Evolutionary conservation across 805 yeast genomes (phyloP).

Genomic region (Danielozyma ontarioensis): DNA sequence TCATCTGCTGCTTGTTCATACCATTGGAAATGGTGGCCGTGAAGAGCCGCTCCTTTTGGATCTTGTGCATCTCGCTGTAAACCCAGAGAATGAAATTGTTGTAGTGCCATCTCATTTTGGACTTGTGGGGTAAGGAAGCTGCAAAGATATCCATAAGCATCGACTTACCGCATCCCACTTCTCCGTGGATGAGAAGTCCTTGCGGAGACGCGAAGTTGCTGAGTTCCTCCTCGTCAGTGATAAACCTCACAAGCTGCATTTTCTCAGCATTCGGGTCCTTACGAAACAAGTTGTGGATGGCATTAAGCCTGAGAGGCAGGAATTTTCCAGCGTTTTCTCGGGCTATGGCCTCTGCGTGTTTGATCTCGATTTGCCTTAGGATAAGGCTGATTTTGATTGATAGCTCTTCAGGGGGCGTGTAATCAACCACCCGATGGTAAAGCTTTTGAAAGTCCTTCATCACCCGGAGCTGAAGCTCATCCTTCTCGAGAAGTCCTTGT

Average conservation of each 20-base stretch:
- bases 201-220: slow-evolving; percentile 52
- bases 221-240: slow-evolving; percentile 61
- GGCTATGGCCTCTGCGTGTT: slow-evolving; percentile 20
- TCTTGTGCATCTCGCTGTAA: slow-evolving; percentile 53
- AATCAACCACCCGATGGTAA: slow-evolving; percentile 54
- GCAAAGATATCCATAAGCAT: slow-evolving; percentile 74
- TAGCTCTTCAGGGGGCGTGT: slow-evolving; percentile 48
- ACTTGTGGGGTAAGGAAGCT: slow-evolving; percentile 52
- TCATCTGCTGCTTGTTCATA: slow-evolving; percentile 13
- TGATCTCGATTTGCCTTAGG: slow-evolving; percentile 27
- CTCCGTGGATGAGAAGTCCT: slow-evolving; percentile 60
- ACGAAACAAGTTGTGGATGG: slow-evolving; percentile 20
- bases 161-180: slow-evolving; percentile 72
- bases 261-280: slow-evolving; percentile 24
- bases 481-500: slow-evolving; percentile 48
- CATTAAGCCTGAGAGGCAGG: slow-evolving; percentile 12
- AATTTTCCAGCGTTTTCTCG: slow-evolving; percentile 5
- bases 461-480: slow-evolving; percentile 56
- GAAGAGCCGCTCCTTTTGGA: slow-evolving; percentile 40
- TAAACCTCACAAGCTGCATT: slow-evolving; percentile 41
- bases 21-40: slow-evolving; percentile 20
- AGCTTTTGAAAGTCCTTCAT: slow-evolving; percentile 60
- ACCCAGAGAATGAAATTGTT: slow-evolving; percentile 67
- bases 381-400: slow-evolving; percentile 38
- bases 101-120: slow-evolving; percentile 69